phyloP scores from a whole-genome alignment of 1,139 yeast species.

The Pichia sp. region DNA sequence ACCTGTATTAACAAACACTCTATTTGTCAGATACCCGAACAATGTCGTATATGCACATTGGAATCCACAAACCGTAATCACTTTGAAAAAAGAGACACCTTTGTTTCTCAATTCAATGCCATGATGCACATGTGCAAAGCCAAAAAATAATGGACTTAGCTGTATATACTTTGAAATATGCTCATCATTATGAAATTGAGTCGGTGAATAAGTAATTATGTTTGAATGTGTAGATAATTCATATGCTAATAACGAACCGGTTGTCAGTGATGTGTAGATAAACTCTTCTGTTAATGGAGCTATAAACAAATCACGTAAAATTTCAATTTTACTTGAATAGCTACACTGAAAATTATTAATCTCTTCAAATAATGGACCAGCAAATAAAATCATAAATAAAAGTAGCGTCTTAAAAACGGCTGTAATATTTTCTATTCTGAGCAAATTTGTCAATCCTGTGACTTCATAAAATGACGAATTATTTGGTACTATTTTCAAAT shows the following conservation, averaged over 20 bases:
- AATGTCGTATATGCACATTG: slow-evolving; percentile 71
- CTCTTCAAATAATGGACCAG: slow-evolving; percentile 51
- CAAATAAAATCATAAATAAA: slow-evolving; percentile 31
- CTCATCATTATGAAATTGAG: slow-evolving; percentile 1
- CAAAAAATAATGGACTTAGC: slow-evolving; percentile 69
- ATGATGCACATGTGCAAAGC: slow-evolving; percentile 90
- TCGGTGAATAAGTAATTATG: slow-evolving; percentile 6
- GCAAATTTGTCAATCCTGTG: slow-evolving; percentile 15
- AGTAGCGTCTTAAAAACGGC: slow-evolving; percentile 19
- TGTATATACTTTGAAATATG: not conserved
- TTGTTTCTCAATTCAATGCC: slow-evolving; percentile 45
- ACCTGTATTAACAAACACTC: slow-evolving; percentile 46
- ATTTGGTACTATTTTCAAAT: slow-evolving; percentile 14
- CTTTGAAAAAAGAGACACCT: slow-evolving; percentile 29
- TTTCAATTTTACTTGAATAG: slow-evolving; percentile 18
- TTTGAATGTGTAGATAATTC: slow-evolving; percentile 4
- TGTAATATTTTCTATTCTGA: slow-evolving; percentile 14
- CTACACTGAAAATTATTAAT: slow-evolving; percentile 30
- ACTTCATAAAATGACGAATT: slow-evolving; percentile 1
- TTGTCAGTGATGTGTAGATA: slow-evolving; percentile 61
- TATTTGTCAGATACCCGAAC: slow-evolving; percentile 74
- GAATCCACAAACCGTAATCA: slow-evolving; percentile 39
- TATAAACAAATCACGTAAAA: slow-evolving; percentile 50
- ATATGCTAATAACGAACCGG: slow-evolving; percentile 37
- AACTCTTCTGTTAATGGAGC: slow-evolving; percentile 91